A percentile compares a stretch with the other conserved stretches of the same genome.
Conservation (phyloP, 331 rosid species). For the Quercus tomentella region DNA sequence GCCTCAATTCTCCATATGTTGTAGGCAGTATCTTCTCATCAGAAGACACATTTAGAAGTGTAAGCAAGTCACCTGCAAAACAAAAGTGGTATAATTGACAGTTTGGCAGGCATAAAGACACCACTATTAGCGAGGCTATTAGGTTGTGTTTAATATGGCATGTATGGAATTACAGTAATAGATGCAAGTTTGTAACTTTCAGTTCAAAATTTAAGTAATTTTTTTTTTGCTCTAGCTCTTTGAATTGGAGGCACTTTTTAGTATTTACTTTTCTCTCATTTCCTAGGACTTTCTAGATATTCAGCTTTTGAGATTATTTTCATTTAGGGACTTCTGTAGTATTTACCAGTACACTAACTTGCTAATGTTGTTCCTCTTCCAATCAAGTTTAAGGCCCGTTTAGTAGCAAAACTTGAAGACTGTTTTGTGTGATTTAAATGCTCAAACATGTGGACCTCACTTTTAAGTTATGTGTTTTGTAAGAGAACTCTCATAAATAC, state of each 20-base stretch:
- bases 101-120: neutral
- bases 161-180: neutral
- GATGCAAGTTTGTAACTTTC: neutral
- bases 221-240: neutral
- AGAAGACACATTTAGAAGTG: slow-evolving; percentile 64
- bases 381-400: neutral
- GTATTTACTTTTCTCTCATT: neutral
- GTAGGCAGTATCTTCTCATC: slow-evolving; percentile 82
- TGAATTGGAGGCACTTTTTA: neutral
- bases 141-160: neutral
- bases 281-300: neutral
- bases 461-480: too few species aligned
- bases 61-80: slow-evolving; percentile 77
- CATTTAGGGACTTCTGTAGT: neutral
- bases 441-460: too few species aligned
- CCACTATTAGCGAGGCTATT: neutral
- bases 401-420: too few species aligned
- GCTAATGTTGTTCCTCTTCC: neutral
- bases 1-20: slow-evolving; percentile 91
- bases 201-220: neutral
- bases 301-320: neutral
- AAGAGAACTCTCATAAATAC: too few species aligned
- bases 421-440: too few species aligned
- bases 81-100: neutral
- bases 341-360: neutral